Conservation (phyloP, 2,329 filamentous ascomycete species). For the Ascomycota sp. region DNA sequence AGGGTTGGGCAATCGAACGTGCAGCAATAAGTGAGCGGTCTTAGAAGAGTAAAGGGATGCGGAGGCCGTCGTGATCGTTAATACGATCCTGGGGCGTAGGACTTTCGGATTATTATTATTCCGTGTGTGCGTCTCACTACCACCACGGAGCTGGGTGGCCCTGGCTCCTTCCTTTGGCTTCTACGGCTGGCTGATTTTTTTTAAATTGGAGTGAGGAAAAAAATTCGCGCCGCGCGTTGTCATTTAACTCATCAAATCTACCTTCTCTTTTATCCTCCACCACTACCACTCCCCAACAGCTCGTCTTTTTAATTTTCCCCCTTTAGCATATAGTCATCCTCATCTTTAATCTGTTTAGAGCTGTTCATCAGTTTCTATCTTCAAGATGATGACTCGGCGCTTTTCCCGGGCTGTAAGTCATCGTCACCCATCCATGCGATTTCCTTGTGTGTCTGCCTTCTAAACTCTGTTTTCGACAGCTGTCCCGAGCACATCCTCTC, state of each 20-base stretch:
- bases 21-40: no score
- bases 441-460: constrained; percentile 3
- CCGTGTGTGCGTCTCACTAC: no score
- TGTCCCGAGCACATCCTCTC: constrained; percentile 56
- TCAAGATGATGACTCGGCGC: constrained; percentile 52
- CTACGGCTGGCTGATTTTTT: constrained; percentile 15
- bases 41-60: no score
- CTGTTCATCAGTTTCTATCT: constrained; percentile 13
- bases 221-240: constrained; percentile 13
- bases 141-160: no score
- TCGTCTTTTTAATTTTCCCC: constrained; percentile 5
- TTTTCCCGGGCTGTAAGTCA: constrained; percentile 54
- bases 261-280: constrained; percentile 6
- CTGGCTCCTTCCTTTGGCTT: constrained; percentile 20
- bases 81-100: no score
- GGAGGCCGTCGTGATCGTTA: no score
- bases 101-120: no score
- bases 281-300: constrained; percentile 1
- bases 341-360: constrained; percentile 2
- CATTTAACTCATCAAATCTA: constrained; percentile 8
- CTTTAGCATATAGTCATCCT: constrained; percentile 1
- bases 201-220: constrained; percentile 11
- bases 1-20: no score
- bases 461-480: constrained; percentile 22
- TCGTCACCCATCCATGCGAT: neutral